phyloP scores from a whole-genome alignment of 2,329 filamentous ascomycete genomes.

The Boeremia exigua region DNA sequence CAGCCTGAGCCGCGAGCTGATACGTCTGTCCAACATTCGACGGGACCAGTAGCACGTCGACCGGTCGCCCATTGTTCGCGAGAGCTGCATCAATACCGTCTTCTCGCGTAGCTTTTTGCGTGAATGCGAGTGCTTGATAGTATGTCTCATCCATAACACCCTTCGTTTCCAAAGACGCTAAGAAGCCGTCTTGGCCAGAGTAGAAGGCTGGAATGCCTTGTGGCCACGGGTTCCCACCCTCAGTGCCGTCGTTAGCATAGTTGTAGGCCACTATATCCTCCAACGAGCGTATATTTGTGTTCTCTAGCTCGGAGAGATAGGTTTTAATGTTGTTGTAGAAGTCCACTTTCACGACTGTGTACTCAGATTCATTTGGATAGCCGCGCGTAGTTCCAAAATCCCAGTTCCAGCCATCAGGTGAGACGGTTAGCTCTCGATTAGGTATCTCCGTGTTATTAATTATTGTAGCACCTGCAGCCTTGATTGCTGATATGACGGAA shows the following conservation, averaged over 20 bases:
- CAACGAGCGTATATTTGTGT: slow-evolving; percentile 43
- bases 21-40: slow-evolving; percentile 71
- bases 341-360: slow-evolving; percentile 73
- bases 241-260: slow-evolving; percentile 66
- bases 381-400: slow-evolving; percentile 69
- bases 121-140: slow-evolving; percentile 69
- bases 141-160: slow-evolving; percentile 71
- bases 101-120: slow-evolving; percentile 63
- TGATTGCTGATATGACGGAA: slow-evolving; percentile 58
- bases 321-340: slow-evolving; percentile 70
- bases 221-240: slow-evolving; percentile 67
- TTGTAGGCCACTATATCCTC: slow-evolving; percentile 46
- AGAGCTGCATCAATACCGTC: slow-evolving; percentile 75
- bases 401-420: slow-evolving; percentile 75
- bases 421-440: slow-evolving; percentile 66
- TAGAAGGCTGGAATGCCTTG: slow-evolving; percentile 57
- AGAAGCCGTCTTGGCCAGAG: slow-evolving; percentile 74
- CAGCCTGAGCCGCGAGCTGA: slow-evolving; percentile 75
- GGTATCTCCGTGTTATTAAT: slow-evolving; percentile 74
- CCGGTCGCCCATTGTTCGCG: slow-evolving; percentile 47
- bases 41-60: slow-evolving; percentile 72
- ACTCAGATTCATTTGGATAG: slow-evolving; percentile 74
- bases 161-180: slow-evolving; percentile 66
- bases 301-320: slow-evolving; percentile 68
- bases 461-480: slow-evolving; percentile 68